Evolutionary conservation across 1,284 basidiomycete species (phyloP).

Genomic region (Phylloboletellus chloephorus): DNA sequence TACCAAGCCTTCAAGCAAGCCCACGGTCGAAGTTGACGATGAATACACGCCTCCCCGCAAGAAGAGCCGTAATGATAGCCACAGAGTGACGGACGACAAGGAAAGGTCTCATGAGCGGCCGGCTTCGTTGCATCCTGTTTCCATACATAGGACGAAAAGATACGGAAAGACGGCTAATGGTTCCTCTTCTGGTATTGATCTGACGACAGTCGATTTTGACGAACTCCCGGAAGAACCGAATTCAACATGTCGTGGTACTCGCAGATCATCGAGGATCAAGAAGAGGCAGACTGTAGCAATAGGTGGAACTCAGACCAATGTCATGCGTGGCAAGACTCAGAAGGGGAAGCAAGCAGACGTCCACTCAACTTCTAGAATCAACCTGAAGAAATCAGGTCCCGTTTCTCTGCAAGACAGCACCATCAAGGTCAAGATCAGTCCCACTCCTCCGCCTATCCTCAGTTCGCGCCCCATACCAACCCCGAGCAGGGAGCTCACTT

Average conservation of each 20-base stretch:
- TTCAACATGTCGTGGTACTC: slow-evolving; percentile 9
- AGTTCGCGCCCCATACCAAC: background rate
- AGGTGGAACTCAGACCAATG: slow-evolving; percentile 3
- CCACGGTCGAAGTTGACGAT: slow-evolving; percentile 17
- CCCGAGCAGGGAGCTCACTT: background rate
- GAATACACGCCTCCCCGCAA: slow-evolving; percentile 21
- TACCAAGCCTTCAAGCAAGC: slow-evolving; percentile 3
- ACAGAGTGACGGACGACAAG: background rate
- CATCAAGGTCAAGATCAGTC: slow-evolving; percentile 1
- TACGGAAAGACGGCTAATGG: slow-evolving; percentile 15
- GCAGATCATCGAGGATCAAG: slow-evolving; percentile 22
- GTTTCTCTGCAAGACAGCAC: background rate
- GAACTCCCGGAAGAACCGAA: slow-evolving; percentile 9
- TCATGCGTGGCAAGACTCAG: slow-evolving; percentile 6
- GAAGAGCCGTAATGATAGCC: slow-evolving; percentile 17
- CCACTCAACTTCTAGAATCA: slow-evolving; percentile 1
- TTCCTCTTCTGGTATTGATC: slow-evolving; percentile 8
- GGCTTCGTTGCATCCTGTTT: background rate
- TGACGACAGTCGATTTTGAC: slow-evolving; percentile 9
- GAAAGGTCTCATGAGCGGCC: slow-evolving; percentile 2
- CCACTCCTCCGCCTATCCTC: background rate
- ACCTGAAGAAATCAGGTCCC: background rate
- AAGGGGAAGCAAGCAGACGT: slow-evolving; percentile 5
- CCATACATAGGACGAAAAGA: slow-evolving; percentile 9
- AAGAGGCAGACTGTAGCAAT: slow-evolving; percentile 6